Conservation (phyloP, 1,284 basidiomycete genomes). For the Anthracocystis walkeri region DNA sequence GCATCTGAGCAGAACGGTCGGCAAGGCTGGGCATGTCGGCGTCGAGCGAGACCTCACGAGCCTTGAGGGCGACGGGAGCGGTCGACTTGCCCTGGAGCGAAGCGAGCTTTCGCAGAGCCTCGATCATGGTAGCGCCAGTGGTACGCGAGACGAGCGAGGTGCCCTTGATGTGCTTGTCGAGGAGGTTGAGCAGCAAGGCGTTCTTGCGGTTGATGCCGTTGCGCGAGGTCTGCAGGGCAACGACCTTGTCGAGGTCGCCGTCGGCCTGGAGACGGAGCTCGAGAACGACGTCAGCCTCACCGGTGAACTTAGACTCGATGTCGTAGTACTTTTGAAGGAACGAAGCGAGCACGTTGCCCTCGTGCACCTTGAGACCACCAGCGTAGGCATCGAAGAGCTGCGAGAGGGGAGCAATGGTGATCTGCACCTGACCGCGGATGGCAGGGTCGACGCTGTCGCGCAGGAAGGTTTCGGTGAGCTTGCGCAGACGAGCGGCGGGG, state of each 20-base stretch:
- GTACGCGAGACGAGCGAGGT: slow-evolving; percentile 55
- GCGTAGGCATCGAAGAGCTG: slow-evolving; percentile 85
- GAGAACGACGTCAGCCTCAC: slow-evolving; percentile 88
- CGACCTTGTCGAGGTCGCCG: slow-evolving; percentile 89
- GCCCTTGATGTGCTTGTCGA: slow-evolving; percentile 75
- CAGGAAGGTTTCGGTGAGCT: slow-evolving; percentile 84
- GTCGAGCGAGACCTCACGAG: slow-evolving; percentile 94
- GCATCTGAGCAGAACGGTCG: slow-evolving; percentile 93
- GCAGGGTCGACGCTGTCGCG: slow-evolving; percentile 78
- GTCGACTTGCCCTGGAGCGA: slow-evolving; percentile 75
- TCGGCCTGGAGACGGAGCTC: slow-evolving; percentile 91
- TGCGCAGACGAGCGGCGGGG: slow-evolving; percentile 84
- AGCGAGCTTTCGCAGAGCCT: slow-evolving; percentile 74
- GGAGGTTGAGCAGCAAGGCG: slow-evolving; percentile 83
- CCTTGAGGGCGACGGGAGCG: slow-evolving; percentile 80
- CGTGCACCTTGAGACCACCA: slow-evolving; percentile 87
- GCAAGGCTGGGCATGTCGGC: slow-evolving; percentile 97
- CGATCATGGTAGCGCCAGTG: slow-evolving; percentile 56
- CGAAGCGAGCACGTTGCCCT: slow-evolving; percentile 79
- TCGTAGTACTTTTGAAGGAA: slow-evolving; percentile 81
- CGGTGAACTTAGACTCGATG: slow-evolving; percentile 92
- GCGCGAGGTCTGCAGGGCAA: slow-evolving; percentile 89
- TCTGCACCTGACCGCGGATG: slow-evolving; percentile 63
- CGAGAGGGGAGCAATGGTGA: slow-evolving; percentile 79
- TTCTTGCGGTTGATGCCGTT: slow-evolving; percentile 94